Evolutionary conservation across 2,329 filamentous ascomycete genomes (phyloP).

Genomic region (Colletotrichum phormii): DNA sequence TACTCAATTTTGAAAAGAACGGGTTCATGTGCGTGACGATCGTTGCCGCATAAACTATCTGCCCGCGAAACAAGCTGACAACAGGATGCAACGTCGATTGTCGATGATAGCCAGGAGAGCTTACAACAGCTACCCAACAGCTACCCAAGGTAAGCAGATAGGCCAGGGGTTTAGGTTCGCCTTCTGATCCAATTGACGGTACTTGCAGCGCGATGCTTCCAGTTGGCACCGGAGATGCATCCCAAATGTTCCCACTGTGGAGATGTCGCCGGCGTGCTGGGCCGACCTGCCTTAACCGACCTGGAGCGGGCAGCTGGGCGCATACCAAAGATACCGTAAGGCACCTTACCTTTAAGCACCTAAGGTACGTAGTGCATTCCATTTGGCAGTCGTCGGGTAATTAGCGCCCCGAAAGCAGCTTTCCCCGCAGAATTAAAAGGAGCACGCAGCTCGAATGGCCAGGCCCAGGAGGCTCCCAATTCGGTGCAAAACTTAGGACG

Average conservation of each 20-base stretch:
- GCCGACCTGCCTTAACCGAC: not conserved
- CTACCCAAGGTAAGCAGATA: not conserved
- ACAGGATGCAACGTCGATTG: not conserved
- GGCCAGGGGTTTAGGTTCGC: not conserved
- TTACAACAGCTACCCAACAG: not conserved
- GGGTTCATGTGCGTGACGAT: not conserved
- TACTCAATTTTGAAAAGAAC: not conserved
- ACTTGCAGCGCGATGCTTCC: not conserved
- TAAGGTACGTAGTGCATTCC: not conserved
- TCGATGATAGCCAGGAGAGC: not conserved
- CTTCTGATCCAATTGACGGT: not conserved
- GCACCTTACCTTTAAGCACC: too few species aligned
- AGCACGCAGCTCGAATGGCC: constrained; percentile 25
- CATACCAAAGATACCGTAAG: too few species aligned
- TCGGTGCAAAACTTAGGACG: constrained; percentile 34
- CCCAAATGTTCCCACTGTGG: constrained; percentile 13
- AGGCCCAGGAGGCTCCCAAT: constrained; percentile 17
- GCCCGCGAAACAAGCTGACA: not conserved
- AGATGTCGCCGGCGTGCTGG: not conserved
- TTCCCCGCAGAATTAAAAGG: constrained; percentile 35
- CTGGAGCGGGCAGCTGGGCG: not conserved
- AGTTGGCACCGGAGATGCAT: not conserved
- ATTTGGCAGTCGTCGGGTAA: constrained; percentile 25
- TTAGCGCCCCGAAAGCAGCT: constrained; percentile 35
- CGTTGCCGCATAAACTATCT: not conserved